Evolutionary conservation across 1,284 basidiomycete species (phyloP), one percentile per base, ranked within the genome.

Genomic region (Heterobasidion irregulare): DNA sequence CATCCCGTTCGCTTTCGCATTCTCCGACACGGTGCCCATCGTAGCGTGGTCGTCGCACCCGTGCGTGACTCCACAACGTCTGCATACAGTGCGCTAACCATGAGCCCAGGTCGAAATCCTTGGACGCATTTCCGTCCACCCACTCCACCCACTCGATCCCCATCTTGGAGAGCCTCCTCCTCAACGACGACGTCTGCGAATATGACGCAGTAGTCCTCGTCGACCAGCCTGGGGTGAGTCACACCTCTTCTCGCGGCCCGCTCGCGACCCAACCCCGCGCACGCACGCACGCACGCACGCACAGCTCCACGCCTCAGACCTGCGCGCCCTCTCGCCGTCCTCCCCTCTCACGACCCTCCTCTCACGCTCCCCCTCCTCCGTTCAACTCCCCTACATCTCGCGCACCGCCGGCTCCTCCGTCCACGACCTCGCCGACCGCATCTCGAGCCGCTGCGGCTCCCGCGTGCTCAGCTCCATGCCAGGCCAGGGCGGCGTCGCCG

Each of bases 291-390:
- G 53, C 16, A 56, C 34, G 33, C 32, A 33, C 35, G 48, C 50
- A 33, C 53, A 89, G 87, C 70, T 86, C 2, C 86, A 84, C 62
- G 83, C 84, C 32, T 83, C 84, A 6, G 86, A 89, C 70, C 70
- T 89, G 35, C 82, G 83, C 36, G 67, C 69, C 9, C 77, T 90
- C 10, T 67, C 78, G 1, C 70, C 79, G 7, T 70, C 75, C 4
- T 80, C 82, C 2, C 69, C 71, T 56, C 66, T 88, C 19, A 70
- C 75, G 5, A 70, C 68, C 34, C 63, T 71, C 9, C 66, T 89
- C 13, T 70, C 69, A 6, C 68, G 69, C 1, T 72, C 84, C 1
- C 69, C 77, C 0, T 81, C 76, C 1, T 73, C 80, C 26, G 66
- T 80, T n/a, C 82, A 88, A 66, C 74, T 81, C 41, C 80, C 86